Conservation (phyloP, 768 basidiomycete species). For the Lactarius psammicola region DNA sequence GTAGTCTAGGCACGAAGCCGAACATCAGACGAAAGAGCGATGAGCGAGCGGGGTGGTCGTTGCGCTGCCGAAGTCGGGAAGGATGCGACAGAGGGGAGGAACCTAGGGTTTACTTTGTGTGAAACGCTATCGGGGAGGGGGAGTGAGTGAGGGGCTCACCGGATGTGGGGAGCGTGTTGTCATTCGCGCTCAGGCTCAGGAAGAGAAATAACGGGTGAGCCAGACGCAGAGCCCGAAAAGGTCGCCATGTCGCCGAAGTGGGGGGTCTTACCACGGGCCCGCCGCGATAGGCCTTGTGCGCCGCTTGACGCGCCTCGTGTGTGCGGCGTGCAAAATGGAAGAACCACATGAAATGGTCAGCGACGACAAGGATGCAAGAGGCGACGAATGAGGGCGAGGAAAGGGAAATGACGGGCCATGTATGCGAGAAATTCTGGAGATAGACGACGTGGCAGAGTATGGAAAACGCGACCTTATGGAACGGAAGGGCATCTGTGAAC, state of each 20-base stretch:
- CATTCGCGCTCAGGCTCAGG: slow-evolving; percentile 93
- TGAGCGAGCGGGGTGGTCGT: slow-evolving; percentile 42
- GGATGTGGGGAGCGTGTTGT: slow-evolving; percentile 80
- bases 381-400: slow-evolving; percentile 79
- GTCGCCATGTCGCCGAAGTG: slow-evolving; percentile 74
- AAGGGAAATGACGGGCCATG: slow-evolving; percentile 93
- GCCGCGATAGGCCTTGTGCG: slow-evolving; percentile 42
- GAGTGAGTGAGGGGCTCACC: slow-evolving; percentile 30
- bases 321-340: slow-evolving; percentile 82
- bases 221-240: slow-evolving; percentile 83
- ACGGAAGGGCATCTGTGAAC: slow-evolving; percentile 77
- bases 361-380: slow-evolving; percentile 81
- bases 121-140: slow-evolving; percentile 32
- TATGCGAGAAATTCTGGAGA: slow-evolving; percentile 84
- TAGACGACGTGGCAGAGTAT: slow-evolving; percentile 84
- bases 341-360: slow-evolving; percentile 96
- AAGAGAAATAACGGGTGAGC: slow-evolving; percentile 89
- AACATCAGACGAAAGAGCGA: slow-evolving; percentile 71
- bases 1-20: slow-evolving; percentile 43
- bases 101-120: background rate
- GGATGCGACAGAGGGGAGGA: slow-evolving; percentile 30
- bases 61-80: slow-evolving; percentile 26
- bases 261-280: slow-evolving; percentile 34
- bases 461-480: slow-evolving; percentile 73
- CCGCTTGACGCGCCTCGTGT: slow-evolving; percentile 55